A percentile compares a stretch with the other conserved stretches of the same genome.
Conservation (phyloP, 1,284 basidiomycete species). For the Pseudozyma hubeiensis region DNA sequence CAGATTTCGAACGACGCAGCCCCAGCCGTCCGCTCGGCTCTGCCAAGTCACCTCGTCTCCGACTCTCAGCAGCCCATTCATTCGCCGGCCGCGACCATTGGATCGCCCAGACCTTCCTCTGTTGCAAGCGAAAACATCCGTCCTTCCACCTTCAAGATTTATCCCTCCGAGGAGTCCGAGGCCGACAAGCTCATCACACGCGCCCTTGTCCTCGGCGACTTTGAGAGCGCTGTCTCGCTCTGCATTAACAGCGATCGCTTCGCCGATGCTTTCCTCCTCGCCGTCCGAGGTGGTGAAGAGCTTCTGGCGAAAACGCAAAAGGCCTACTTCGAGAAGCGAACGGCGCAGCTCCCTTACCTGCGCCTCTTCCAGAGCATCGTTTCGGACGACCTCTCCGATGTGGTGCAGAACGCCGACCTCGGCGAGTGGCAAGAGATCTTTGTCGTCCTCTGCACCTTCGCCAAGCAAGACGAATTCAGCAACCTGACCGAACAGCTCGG, state of each 20-base stretch:
- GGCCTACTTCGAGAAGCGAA: constrained; percentile 88
- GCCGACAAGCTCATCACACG: constrained; percentile 90
- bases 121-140: constrained; percentile 77
- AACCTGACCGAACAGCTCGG: constrained; percentile 91
- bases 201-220: constrained; percentile 93
- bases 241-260: constrained; percentile 90
- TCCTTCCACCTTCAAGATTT: constrained; percentile 86
- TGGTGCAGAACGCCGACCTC: constrained; percentile 94
- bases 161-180: constrained; percentile 87
- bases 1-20: constrained; percentile 72
- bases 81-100: constrained; percentile 72
- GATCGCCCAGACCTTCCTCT: constrained; percentile 74
- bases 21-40: constrained; percentile 71
- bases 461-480: constrained; percentile 84
- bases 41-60: constrained; percentile 75
- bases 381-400: constrained; percentile 88
- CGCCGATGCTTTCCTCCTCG: constrained; percentile 92
- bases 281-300: constrained; percentile 88
- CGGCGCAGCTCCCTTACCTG: constrained; percentile 83
- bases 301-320: constrained; percentile 91
- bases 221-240: constrained; percentile 88
- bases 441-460: constrained; percentile 95
- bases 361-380: constrained; percentile 96
- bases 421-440: constrained; percentile 97
- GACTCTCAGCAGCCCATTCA: constrained; percentile 71